phyloP scores from a whole-genome alignment of 1,284 basidiomycete genomes.

The Ustanciosporium gigantosporum region DNA sequence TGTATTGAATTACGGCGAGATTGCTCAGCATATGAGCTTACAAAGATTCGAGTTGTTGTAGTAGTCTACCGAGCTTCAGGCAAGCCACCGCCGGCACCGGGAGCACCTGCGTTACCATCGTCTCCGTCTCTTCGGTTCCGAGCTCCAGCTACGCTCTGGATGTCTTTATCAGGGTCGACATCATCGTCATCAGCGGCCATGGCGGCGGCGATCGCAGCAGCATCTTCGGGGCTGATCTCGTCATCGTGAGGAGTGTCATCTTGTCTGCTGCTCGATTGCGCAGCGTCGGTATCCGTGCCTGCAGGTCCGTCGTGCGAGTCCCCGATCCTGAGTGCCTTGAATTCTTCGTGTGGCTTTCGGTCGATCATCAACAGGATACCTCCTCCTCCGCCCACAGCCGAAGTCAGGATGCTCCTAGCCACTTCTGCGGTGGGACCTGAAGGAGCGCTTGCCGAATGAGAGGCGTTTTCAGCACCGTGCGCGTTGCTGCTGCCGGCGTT shows the following conservation, averaged over 20 bases:
- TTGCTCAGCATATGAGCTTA: too few species aligned
- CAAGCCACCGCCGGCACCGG: constrained; percentile 7
- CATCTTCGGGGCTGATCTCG: constrained; percentile 46
- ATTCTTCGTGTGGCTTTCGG: constrained; percentile 42
- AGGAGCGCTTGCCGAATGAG: neutral
- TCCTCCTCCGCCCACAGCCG: constrained; percentile 50
- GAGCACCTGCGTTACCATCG: constrained; percentile 2
- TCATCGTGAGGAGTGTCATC: constrained; percentile 3
- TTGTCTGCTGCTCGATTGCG: neutral
- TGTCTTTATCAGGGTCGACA: constrained; percentile 30
- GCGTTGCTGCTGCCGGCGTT: constrained; percentile 7
- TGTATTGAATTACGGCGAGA: too few species aligned
- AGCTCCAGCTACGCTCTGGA: constrained; percentile 23
- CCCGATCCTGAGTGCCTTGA: constrained; percentile 38
- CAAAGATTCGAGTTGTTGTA: too few species aligned
- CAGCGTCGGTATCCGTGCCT: constrained; percentile 1
- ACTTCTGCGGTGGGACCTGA: constrained; percentile 24
- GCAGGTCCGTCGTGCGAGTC: constrained; percentile 16
- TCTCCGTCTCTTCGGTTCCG: constrained; percentile 10
- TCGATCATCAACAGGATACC: constrained; percentile 57
- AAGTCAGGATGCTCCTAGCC: constrained; percentile 44
- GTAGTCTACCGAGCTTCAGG: constrained; percentile 34
- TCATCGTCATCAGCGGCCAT: constrained; percentile 50
- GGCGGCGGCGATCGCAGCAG: constrained; percentile 43
- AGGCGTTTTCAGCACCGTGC: constrained; percentile 5